Evolutionary conservation across 2,329 filamentous ascomycete genomes (phyloP), one percentile per base, ranked within the genome.

Genomic region (Thielaviopsis euricoi): DNA sequence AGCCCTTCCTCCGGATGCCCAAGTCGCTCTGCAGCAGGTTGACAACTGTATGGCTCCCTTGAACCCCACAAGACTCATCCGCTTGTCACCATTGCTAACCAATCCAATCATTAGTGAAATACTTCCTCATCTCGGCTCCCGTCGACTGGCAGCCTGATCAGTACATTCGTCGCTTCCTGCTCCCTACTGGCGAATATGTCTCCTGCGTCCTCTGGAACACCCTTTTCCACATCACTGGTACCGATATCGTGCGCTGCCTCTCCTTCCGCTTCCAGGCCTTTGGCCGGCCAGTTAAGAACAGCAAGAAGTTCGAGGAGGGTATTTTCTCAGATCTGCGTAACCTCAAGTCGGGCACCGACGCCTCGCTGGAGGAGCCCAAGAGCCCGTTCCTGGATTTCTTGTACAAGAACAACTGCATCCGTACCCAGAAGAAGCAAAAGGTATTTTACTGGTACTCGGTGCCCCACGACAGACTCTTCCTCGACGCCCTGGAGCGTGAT

Each of bases 401-500:
- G 51, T 98, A 98, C 82, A 98, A 98, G 80, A 98, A 98, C 81
- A 98, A 98, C 77, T 98, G 93, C 79, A 98, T 98, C 66, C 85
- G 93, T 65, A 98, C 93, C 43, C 93, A 98, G 73, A 98, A 98
- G 83, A 98, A 98, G 80, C 93, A 98, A 70, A 98, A 98, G 78
- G 93, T 98, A 64, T 98, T 98, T 69, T 98, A 97, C 76, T 98
- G 93, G 93, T 98, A 97, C 74, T 96, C 90, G 75, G 93, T 98
- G 53, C 93, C 93, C 1, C 93, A 98, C 71, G 93, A 98, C 73
- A 83, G 93, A 57, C 82, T 98, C 55, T 98, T 98, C 74, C 84
- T 98, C 64, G 93, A 98, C 74, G 93, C 93, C 46, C 77, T 98
- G 65, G 93, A 98, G 78, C 86, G 93, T 63, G 93, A 98, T 69